Evolutionary conservation across 169 alveolate species (phyloP).

Genomic region (Perkinsus olseni): DNA sequence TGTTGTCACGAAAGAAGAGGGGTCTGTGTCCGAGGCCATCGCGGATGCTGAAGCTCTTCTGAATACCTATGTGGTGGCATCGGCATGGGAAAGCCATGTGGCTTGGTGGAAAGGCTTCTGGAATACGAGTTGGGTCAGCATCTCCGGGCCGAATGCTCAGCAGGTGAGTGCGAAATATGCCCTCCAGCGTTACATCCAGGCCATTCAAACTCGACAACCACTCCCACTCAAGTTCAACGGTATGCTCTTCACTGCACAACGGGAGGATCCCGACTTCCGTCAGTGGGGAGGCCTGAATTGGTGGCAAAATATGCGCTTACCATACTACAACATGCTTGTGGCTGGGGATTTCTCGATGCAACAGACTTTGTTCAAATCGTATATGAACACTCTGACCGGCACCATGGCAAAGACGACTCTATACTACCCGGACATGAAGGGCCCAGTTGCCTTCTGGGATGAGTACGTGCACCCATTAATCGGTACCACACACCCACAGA

Average conservation of each 20-base stretch:
- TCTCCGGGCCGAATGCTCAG: neutral
- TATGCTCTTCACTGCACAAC: neutral
- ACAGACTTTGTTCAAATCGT: neutral
- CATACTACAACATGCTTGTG: neutral
- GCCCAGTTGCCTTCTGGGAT: neutral
- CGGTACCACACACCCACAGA: neutral
- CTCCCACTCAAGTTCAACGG: neutral
- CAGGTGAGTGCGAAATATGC: neutral
- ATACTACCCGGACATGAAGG: neutral
- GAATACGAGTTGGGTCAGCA: neutral
- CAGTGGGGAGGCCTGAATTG: neutral
- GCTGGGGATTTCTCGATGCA: neutral
- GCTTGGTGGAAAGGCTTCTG: neutral
- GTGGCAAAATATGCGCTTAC: neutral
- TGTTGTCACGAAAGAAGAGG: neutral
- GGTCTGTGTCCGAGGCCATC: neutral
- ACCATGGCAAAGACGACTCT: neutral
- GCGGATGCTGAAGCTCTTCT: neutral
- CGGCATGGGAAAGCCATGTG: neutral
- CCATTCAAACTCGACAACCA: neutral
- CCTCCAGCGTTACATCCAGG: neutral
- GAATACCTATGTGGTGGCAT: neutral
- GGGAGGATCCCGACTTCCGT: neutral
- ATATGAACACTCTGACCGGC: neutral
- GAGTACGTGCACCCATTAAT: neutral